These are phyloP conservation scores for Inonotus hispidus DNA, from an alignment of 1,284 basidiomycete genomes.

Conservation along the genomic window DNA sequence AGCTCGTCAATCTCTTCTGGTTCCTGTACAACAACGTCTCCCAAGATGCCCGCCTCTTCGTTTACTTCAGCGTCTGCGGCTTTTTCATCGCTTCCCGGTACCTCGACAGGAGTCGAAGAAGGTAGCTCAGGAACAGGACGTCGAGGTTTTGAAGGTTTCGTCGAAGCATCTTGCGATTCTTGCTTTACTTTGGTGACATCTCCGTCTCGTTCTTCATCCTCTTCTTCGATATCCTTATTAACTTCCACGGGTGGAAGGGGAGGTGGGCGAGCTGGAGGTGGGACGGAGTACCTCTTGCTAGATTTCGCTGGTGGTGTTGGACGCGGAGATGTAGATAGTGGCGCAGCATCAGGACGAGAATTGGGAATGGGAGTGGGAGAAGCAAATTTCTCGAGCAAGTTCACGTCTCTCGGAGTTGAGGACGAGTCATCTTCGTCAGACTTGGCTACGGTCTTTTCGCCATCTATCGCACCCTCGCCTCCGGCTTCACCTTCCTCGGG, in stretches of 20 bases:
- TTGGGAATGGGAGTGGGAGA: slow-evolving; percentile 1
- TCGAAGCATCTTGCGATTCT: background rate
- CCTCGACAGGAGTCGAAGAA: background rate
- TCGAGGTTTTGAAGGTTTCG: background rate
- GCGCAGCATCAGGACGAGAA: slow-evolving; percentile 6
- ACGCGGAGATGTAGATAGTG: background rate
- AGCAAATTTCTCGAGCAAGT: background rate
- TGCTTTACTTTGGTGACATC: background rate
- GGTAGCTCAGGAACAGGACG: background rate
- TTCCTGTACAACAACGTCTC: background rate
- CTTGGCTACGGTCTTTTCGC: background rate
- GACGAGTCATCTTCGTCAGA: background rate
- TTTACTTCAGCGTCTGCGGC: slow-evolving; percentile 13
- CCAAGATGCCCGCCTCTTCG: background rate
- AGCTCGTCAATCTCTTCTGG: slow-evolving; percentile 2
- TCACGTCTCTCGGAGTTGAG: background rate
- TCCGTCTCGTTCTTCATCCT: background rate
- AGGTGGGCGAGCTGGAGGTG: slow-evolving; percentile 17
- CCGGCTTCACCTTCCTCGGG: background rate
- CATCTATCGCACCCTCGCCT: background rate
- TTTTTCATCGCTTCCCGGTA: background rate
- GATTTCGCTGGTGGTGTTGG: background rate
- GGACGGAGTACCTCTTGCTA: slow-evolving; percentile 2
- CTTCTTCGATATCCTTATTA: slow-evolving; percentile 14
- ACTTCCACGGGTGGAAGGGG: slow-evolving; percentile 17